Base-by-base conservation (phyloP, 2,329 filamentous ascomycete species). In the Ampelomyces quisqualis region DNA sequence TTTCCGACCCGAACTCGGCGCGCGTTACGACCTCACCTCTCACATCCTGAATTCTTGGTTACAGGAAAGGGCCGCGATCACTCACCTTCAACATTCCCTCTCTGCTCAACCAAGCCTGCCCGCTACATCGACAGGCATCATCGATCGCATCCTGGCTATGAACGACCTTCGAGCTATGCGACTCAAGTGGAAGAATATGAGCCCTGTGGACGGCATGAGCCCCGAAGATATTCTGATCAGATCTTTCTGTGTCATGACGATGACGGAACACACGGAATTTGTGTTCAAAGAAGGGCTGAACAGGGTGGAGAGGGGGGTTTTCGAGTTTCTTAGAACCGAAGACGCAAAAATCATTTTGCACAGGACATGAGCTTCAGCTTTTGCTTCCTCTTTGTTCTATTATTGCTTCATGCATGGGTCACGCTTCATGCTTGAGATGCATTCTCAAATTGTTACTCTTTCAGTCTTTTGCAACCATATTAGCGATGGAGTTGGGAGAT, bases 131-230 rank as follows among this genome's bases (percentile, higher is more conserved):
- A 34, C 55, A 2, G 62, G 57, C 17, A 52, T 65, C 10, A 55
- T 62, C 11, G 64, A 65, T 22, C 57, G 62, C 1, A 46, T 67
- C 1, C 43, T 67, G 1, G 62, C 62, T 0, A 61, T 67, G 55
- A 67, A 67, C 32, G 64, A 67, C 27, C 49, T 67, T 7, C 50
- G 64, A 14, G 52, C 61, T 5, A 60, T 66, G 54, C 43, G 61
- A 9, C 38, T 66, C 19, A 66, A 64, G 43, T 67, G 64, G 64
- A 67, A 65, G 47, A 61, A 62, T 13, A 65, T 67, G 62, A 64
- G 60, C 29, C 52, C 50, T 2, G 46, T 60, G 5, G 60, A 64
- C 10, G 60, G 62, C 1, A 27, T 60, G 24, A 62, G 60, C 19
- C 55, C 64, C 0, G 62, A 67, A 29, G 64, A 67, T 34, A 33